Conservation (phyloP, 202 grass and related monocot genomes). For the Panicum hallii region DNA sequence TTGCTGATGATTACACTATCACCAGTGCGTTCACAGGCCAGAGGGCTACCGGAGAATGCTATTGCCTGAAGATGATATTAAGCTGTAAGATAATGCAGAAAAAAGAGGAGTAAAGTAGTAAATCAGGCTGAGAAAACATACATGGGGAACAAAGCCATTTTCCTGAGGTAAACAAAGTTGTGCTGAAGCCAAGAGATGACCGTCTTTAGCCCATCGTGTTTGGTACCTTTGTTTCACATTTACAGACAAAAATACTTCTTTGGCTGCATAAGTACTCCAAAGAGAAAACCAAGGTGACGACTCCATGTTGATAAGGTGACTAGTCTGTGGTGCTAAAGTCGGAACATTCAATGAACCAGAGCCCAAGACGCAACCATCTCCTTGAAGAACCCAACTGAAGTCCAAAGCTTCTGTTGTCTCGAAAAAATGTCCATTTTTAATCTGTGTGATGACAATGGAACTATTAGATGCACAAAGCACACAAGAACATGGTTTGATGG, state of each 20-base stretch:
- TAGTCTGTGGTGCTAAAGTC: slow-evolving; percentile 64
- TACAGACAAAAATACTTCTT: slow-evolving; percentile 86
- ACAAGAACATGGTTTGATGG: slow-evolving; percentile 15
- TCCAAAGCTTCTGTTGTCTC: slow-evolving; percentile 75
- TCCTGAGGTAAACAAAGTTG: slow-evolving; percentile 73
- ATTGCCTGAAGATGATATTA: slow-evolving; percentile 61
- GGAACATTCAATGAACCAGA: slow-evolving; percentile 70
- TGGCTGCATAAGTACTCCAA: slow-evolving; percentile 48
- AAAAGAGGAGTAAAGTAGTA: background rate
- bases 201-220: slow-evolving; percentile 74
- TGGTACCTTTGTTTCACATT: slow-evolving; percentile 60
- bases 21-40: slow-evolving; percentile 56
- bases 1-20: slow-evolving; percentile 72
- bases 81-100: slow-evolving; percentile 43
- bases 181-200: slow-evolving; percentile 85
- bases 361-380: slow-evolving; percentile 74
- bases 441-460: slow-evolving; percentile 54
- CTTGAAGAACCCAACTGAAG: slow-evolving; percentile 80
- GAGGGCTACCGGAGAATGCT: slow-evolving; percentile 49
- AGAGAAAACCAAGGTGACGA: slow-evolving; percentile 74
- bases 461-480: slow-evolving; percentile 14
- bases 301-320: slow-evolving; percentile 64
- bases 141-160: slow-evolving; percentile 61
- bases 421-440: slow-evolving; percentile 78
- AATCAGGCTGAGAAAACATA: slow-evolving; percentile 47